phyloP scores from a whole-genome alignment of 2,329 filamentous ascomycete species.

The Xylariaceae sp. region DNA sequence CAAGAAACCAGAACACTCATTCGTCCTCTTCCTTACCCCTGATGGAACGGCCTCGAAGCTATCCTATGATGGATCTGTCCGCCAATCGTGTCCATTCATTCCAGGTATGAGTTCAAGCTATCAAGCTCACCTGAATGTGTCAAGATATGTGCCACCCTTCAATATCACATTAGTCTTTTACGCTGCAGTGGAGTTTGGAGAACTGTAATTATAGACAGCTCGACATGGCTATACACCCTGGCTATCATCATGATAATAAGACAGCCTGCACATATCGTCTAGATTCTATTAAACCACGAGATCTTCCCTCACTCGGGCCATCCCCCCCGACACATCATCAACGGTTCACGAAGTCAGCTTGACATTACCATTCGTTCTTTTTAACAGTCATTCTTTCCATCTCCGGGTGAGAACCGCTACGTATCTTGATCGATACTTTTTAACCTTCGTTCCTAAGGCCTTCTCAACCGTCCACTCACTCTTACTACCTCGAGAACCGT shows the following conservation, averaged over 20 bases:
- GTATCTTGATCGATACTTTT: constrained; percentile 31
- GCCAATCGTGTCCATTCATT: constrained; percentile 7
- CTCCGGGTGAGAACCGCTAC: constrained; percentile 35
- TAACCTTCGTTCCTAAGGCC: constrained; percentile 12
- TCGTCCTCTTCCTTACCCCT: background rate
- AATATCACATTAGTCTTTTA: background rate
- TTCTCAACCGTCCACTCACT: constrained; percentile 17
- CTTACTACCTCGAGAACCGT: constrained; percentile 6
- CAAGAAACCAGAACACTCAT: constrained; percentile 2
- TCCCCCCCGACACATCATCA: constrained; percentile 16
- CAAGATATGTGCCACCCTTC: constrained; percentile 18
- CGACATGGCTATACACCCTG: constrained; percentile 12
- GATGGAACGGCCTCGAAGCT: background rate
- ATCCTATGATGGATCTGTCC: background rate
- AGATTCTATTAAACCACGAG: constrained; percentile 27
- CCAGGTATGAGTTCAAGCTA: background rate
- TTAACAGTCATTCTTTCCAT: constrained; percentile 29
- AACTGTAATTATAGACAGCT: constrained; percentile 22
- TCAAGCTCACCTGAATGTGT: constrained; percentile 13
- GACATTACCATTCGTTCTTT: constrained; percentile 22
- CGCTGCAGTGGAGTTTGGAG: constrained; percentile 17
- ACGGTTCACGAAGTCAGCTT: constrained; percentile 28
- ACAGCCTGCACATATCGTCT: background rate
- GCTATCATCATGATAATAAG: background rate
- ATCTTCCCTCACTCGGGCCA: background rate